phyloP scores from a whole-genome alignment of 495 filamentous ascomycete species.

The Neurospora sp. region DNA sequence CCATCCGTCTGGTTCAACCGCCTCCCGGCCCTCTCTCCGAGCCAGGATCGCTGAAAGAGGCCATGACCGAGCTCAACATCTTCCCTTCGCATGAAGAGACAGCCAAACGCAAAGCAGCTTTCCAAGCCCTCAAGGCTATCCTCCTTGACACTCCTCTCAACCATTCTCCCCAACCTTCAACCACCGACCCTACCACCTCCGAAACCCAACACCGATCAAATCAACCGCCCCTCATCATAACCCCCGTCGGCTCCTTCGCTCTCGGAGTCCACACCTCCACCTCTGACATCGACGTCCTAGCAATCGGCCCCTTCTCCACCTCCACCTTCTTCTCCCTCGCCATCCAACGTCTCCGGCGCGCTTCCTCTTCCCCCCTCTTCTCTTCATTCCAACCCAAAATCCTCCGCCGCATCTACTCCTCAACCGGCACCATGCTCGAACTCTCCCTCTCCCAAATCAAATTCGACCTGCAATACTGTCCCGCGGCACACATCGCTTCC shows the following conservation, averaged over 20 bases:
- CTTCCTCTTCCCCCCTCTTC: slow-evolving; percentile 5
- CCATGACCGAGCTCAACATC: slow-evolving; percentile 19
- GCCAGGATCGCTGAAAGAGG: slow-evolving; percentile 14
- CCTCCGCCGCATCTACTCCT: slow-evolving; percentile 40
- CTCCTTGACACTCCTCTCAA: slow-evolving; percentile 19
- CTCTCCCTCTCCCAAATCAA: slow-evolving; percentile 38
- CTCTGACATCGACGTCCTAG: slow-evolving; percentile 51
- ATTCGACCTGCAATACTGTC: slow-evolving; percentile 51
- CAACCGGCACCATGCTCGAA: slow-evolving; percentile 46
- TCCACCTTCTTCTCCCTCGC: slow-evolving; percentile 46
- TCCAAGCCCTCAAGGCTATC: slow-evolving; percentile 33
- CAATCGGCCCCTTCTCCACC: slow-evolving; percentile 44
- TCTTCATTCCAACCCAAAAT: slow-evolving; percentile 19
- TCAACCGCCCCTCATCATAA: slow-evolving; percentile 33
- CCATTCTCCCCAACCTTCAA: neutral
- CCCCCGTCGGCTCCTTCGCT: slow-evolving; percentile 51
- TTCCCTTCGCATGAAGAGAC: slow-evolving; percentile 35
- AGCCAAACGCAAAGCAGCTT: slow-evolving; percentile 27
- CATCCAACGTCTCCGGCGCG: slow-evolving; percentile 36
- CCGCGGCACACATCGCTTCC: slow-evolving; percentile 36
- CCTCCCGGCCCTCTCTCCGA: slow-evolving; percentile 6
- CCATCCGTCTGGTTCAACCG: slow-evolving; percentile 17
- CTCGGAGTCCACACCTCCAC: slow-evolving; percentile 43
- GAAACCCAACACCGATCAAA: neutral
- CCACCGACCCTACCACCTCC: slow-evolving; percentile 2